These are phyloP conservation scores for Paraphoma sp. DNA, from an alignment of 2,329 filamentous ascomycete species.

Conservation along the genomic window DNA sequence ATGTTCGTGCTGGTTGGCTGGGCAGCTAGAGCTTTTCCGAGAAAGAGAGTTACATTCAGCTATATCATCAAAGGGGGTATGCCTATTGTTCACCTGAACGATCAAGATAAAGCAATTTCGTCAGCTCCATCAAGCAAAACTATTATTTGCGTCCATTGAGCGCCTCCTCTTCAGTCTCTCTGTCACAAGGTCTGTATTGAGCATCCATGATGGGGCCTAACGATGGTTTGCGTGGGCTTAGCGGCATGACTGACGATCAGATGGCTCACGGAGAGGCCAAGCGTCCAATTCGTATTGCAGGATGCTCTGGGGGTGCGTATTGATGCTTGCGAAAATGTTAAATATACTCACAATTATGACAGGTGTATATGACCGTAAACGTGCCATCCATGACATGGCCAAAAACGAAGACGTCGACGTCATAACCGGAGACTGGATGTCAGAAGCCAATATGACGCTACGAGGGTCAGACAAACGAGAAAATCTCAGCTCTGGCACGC, in stretches of 20 bases:
- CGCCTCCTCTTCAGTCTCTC: too few species aligned
- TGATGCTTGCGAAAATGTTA: not conserved
- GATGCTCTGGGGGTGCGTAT: conserved; percentile 25
- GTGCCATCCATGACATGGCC: conserved; percentile 32
- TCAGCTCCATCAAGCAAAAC: too few species aligned
- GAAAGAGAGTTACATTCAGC: too few species aligned
- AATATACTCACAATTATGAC: not conserved
- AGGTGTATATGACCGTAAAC: conserved; percentile 29
- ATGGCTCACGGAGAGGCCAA: conserved; percentile 17
- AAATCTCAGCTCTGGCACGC: conserved; percentile 20
- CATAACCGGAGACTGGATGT: conserved; percentile 34
- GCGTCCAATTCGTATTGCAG: conserved; percentile 25
- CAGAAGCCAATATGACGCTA: conserved; percentile 34
- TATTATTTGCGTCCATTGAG: too few species aligned
- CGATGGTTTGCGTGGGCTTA: not conserved
- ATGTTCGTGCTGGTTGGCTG: too few species aligned
- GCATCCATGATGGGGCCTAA: not conserved
- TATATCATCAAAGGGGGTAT: too few species aligned
- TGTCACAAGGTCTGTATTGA: too few species aligned
- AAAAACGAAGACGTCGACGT: conserved; percentile 34
- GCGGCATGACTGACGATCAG: not conserved
- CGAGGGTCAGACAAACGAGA: conserved; percentile 26
- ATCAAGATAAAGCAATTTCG: too few species aligned
- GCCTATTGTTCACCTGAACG: too few species aligned
- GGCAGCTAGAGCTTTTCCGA: too few species aligned